These are phyloP conservation scores for Colletotrichum sp. DNA, from an alignment of 2,329 filamentous ascomycete species.

Conservation along the genomic window DNA sequence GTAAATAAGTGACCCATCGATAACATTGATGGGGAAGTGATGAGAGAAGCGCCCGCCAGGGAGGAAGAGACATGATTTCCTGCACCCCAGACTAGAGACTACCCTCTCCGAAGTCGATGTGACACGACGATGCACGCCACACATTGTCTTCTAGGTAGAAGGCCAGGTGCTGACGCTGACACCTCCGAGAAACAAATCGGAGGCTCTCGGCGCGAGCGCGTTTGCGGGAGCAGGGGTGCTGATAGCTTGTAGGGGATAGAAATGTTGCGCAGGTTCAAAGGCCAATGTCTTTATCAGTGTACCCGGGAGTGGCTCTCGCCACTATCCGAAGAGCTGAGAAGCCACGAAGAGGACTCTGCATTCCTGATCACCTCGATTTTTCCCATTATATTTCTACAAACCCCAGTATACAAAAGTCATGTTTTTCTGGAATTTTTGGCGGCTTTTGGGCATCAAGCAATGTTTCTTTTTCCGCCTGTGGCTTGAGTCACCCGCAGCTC, in stretches of 20 bases:
- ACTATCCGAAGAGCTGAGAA: background rate
- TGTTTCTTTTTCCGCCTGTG: constrained; percentile 4
- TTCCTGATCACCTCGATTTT: background rate
- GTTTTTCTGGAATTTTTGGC: background rate
- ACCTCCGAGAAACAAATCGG: background rate
- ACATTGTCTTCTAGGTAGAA: background rate
- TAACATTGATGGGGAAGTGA: background rate
- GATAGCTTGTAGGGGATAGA: background rate
- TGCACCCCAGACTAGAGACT: constrained; percentile 3
- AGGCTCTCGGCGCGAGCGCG: background rate
- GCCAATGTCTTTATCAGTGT: background rate
- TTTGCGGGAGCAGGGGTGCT: background rate
- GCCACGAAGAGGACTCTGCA: background rate
- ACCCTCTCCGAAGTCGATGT: background rate
- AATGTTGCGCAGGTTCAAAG: background rate
- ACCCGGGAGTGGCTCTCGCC: background rate
- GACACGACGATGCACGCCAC: background rate
- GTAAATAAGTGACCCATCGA: background rate
- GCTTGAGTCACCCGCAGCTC: constrained; percentile 5
- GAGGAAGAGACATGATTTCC: background rate
- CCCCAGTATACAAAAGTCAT: background rate
- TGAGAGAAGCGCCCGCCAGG: background rate
- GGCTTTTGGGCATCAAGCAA: background rate
- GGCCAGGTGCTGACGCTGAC: background rate
- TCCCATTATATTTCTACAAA: background rate